Conservation (phyloP, 2,329 filamentous ascomycete genomes). For the Talaromyces sp. region DNA sequence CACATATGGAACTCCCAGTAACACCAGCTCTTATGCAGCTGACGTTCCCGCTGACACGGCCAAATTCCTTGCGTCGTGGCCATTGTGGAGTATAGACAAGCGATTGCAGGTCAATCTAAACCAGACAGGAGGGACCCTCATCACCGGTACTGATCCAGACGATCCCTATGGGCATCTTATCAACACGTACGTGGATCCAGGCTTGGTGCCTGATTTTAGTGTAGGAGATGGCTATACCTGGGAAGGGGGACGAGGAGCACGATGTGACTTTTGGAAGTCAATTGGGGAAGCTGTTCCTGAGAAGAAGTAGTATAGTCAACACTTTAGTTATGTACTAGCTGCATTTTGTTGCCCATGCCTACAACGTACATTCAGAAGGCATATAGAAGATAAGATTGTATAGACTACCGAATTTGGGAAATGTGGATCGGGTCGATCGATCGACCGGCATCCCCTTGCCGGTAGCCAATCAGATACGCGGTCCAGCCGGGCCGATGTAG, state of each 20-base stretch:
- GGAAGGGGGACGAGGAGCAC: slow-evolving; percentile 44
- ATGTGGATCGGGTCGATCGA: background rate
- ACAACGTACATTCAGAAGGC: too few relatives aligned
- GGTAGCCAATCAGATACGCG: slow-evolving; percentile 12
- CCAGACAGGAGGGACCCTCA: slow-evolving; percentile 38
- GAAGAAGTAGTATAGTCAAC: background rate
- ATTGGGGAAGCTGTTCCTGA: slow-evolving; percentile 16
- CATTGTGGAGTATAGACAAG: slow-evolving; percentile 28
- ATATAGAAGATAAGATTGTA: too few relatives aligned
- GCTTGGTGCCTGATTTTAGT: slow-evolving; percentile 34
- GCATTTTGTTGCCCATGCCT: too few relatives aligned
- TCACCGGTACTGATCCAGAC: slow-evolving; percentile 10
- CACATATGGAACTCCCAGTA: slow-evolving; percentile 34
- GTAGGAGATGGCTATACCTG: slow-evolving; percentile 43
- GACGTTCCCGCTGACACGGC: slow-evolving; percentile 6
- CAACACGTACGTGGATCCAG: slow-evolving; percentile 25
- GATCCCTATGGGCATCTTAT: slow-evolving; percentile 19
- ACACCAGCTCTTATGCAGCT: slow-evolving; percentile 25
- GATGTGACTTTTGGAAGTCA: slow-evolving; percentile 44
- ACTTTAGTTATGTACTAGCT: background rate
- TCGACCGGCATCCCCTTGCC: slow-evolving; percentile 9
- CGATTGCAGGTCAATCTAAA: slow-evolving; percentile 43
- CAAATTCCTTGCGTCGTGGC: slow-evolving; percentile 26
- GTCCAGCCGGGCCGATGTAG: slow-evolving; percentile 9
- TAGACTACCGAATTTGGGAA: background rate